Percentiles rank a stretch among this genome's conserved stretches.
phyloP scores from a whole-genome alignment of 2,329 filamentous ascomycete genomes.

The Fusarium sp. region DNA sequence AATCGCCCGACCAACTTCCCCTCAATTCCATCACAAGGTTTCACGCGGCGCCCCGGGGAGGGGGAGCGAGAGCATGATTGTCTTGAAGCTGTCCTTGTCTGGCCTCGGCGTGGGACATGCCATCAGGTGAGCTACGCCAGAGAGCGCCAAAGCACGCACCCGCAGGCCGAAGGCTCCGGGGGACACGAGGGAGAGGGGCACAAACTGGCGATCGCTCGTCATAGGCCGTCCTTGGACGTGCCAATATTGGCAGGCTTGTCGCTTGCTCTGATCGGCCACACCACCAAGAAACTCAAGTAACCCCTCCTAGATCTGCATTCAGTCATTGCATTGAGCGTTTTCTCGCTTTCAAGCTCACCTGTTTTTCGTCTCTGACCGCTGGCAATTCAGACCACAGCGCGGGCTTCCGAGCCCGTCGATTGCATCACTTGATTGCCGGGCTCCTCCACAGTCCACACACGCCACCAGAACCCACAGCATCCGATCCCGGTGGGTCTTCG shows the following conservation, averaged over 20 bases:
- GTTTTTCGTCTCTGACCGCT: background rate
- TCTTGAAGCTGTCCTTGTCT: conserved; percentile 10
- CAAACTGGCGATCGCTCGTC: conserved; percentile 44
- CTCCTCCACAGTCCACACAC: conserved; percentile 24
- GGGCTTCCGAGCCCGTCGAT: conserved; percentile 29
- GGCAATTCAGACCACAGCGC: conserved; percentile 9
- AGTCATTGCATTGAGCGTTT: background rate
- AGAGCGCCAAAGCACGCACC: conserved; percentile 39
- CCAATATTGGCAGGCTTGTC: conserved; percentile 24
- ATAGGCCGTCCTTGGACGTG: conserved; percentile 32
- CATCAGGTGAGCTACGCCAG: conserved; percentile 45
- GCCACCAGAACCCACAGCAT: conserved; percentile 36
- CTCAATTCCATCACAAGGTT: conserved; percentile 46
- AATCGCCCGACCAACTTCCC: conserved; percentile 37
- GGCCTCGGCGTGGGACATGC: conserved; percentile 15
- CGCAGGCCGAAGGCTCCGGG: conserved; percentile 43
- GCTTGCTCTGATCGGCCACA: conserved; percentile 30
- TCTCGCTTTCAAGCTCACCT: background rate
- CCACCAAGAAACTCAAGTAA: background rate
- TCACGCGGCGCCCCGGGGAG: conserved; percentile 29
- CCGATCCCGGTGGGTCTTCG: conserved; percentile 45
- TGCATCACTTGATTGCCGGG: conserved; percentile 34
- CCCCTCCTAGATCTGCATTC: conserved; percentile 17
- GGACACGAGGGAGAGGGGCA: conserved; percentile 30
- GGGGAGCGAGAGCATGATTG: conserved; percentile 8